Evolutionary conservation across 148 eudicot species (phyloP), one percentile per base, ranked within the genome.

Genomic region (Fagopyrum homotropicum): DNA sequence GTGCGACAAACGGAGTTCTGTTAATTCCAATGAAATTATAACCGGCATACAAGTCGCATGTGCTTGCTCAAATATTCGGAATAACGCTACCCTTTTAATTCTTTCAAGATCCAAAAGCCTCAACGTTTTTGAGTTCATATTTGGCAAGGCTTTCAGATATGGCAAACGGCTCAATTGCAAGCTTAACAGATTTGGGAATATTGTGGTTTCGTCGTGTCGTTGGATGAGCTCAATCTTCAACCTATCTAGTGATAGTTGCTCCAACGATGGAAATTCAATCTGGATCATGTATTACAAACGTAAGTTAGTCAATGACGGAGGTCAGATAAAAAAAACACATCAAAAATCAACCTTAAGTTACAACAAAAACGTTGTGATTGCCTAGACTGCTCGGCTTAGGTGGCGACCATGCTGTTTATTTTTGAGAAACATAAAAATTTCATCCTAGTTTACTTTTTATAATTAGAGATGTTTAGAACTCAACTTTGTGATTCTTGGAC

Each of bases 131-230:
- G 68, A 61, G 68, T 26, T 26, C 43, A 61, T 61, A 2, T 29
- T 61, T 61, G 43, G 68, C 5, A 61, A 61, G 0, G 43, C 9
- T 61, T 61, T 29, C 68, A 61, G 68, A 9, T 61, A 22, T 29
- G 14, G 68, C 44, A 61, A 9, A 7, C 9, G 6, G 0, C 14
- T 10, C 68, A 61, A 61, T 26, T 15, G 22, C 40, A 61, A 43
- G 4, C 68, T 61, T 61, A 43, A 61, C 68, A 61, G 43, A 61
- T 61, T 26, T 29, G 68, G 7, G 68, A 61, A 61, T 11, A 61
- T 29, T 61, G 68, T 29, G 15, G 43, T 26, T 8, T 61, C 68
- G 7, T 29, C 14, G 22, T 26, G 12, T 26, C 43, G 26, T 9
- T 61, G 40, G 40, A 61, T 40, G 3, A 26, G 7, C 43, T 61